phyloP scores from a whole-genome alignment of 2,329 filamentous ascomycete genomes.

The Cladosporium sp. region DNA sequence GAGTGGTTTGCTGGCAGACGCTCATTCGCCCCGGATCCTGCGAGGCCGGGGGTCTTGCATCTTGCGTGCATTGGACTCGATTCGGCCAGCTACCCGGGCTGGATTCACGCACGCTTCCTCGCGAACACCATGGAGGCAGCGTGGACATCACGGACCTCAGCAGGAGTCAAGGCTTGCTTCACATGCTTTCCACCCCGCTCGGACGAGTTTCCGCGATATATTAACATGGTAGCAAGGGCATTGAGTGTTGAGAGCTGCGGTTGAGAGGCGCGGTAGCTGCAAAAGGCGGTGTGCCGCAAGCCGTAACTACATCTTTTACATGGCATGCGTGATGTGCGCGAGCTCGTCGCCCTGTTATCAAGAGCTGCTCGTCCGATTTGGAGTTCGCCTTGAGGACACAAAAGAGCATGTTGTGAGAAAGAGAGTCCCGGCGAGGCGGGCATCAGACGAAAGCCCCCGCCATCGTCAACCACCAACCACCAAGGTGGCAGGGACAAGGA shows the following conservation, averaged over 20 bases:
- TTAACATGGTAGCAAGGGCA: constrained; percentile 2
- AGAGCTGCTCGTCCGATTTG: not conserved
- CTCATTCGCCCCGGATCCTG: constrained; percentile 27
- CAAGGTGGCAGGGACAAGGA: not conserved
- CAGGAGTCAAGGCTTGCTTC: not conserved
- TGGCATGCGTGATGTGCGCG: not conserved
- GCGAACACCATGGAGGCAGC: not conserved
- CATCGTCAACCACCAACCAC: not conserved
- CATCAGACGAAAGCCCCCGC: not conserved
- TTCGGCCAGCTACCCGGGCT: constrained; percentile 3
- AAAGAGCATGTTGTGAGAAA: not conserved
- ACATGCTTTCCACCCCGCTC: not conserved
- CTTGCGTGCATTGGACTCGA: constrained; percentile 11
- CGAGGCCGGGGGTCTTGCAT: constrained; percentile 21
- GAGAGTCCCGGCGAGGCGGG: not conserved
- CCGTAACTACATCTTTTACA: not conserved
- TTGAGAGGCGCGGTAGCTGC: constrained; percentile 5
- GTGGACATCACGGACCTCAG: constrained; percentile 8
- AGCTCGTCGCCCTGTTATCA: not conserved
- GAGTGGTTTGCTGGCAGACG: constrained; percentile 29
- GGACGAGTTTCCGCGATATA: not conserved
- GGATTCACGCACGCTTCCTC: constrained; percentile 2
- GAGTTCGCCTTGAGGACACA: not conserved
- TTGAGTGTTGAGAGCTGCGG: not conserved
- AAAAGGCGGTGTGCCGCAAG: constrained; percentile 8